Conservation (phyloP, 495 filamentous ascomycete genomes). For the Hypoxylon crocopeplum region DNA sequence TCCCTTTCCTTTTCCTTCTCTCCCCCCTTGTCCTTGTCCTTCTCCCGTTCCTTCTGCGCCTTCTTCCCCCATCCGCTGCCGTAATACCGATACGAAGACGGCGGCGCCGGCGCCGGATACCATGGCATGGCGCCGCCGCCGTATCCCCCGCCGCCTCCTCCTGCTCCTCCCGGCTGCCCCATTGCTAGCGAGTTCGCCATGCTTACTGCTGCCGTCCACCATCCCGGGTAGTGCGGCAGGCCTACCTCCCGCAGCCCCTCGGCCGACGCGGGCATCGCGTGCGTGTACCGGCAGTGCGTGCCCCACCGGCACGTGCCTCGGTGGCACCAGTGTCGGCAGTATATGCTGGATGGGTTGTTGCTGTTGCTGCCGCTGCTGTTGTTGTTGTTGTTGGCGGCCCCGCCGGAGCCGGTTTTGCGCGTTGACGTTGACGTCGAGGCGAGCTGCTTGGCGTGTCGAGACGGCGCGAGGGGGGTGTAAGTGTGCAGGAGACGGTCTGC, state of each 20-base stretch:
- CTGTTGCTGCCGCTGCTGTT: conserved; percentile 6
- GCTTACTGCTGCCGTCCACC: conserved; percentile 36
- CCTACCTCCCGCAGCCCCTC: conserved; percentile 47
- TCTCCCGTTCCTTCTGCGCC: conserved; percentile 12
- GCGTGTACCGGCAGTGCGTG: conserved; percentile 47
- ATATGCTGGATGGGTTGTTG: too few species aligned
- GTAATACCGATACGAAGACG: too few species aligned
- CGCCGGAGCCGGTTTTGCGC: too few species aligned
- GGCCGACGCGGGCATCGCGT: conserved; percentile 49
- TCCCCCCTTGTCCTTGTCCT: conserved; percentile 3
- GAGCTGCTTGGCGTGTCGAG: neutral
- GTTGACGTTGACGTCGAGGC: neutral
- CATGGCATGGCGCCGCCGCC: too few species aligned
- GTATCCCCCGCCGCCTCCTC: too few species aligned
- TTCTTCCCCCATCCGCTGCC: too few species aligned
- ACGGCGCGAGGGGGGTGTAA: neutral
- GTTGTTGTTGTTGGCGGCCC: neutral
- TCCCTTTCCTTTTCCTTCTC: conserved; percentile 11
- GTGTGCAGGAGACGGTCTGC: neutral
- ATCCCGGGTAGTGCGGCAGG: conserved; percentile 43
- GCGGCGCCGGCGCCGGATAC: too few species aligned
- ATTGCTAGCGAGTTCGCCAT: too few species aligned
- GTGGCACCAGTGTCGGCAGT: conserved; percentile 55
- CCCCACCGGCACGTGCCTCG: conserved; percentile 54
- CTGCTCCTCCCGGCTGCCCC: too few species aligned